These are phyloP conservation scores for Gossypium trilobum DNA, from an alignment of 441 rosid species.

Conservation along the genomic window DNA sequence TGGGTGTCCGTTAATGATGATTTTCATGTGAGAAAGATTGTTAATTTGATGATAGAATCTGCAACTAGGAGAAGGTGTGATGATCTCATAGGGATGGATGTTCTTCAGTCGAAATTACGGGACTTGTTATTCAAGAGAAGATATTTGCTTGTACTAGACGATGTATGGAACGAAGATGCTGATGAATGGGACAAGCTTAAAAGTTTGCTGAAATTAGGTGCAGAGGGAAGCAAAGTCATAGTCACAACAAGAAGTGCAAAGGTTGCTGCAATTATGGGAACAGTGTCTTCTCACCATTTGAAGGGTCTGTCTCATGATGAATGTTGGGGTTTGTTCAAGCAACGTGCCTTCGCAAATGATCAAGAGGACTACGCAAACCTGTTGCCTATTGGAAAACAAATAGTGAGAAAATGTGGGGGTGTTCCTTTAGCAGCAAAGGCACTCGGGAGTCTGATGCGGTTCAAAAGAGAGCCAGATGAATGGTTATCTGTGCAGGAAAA, in stretches of 20 bases:
- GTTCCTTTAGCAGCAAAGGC: background rate
- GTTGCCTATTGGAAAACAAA: constrained; percentile 4
- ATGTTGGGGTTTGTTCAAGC: constrained; percentile 3
- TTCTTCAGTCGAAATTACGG: background rate
- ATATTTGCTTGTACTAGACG: background rate
- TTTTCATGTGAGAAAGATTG: constrained; percentile 13
- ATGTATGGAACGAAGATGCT: constrained; percentile 4
- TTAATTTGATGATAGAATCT: constrained; percentile 13
- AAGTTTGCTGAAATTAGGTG: constrained; percentile 11
- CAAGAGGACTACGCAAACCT: background rate
- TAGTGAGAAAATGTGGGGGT: background rate
- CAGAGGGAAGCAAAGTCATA: constrained; percentile 5
- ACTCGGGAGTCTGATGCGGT: background rate
- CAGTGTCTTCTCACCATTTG: background rate
- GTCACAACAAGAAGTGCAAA: constrained; percentile 14
- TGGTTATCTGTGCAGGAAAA: background rate
- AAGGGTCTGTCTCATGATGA: background rate
- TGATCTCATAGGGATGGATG: constrained; percentile 16
- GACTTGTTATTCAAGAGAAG: background rate
- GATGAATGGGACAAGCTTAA: constrained; percentile 23
- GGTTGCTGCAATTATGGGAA: background rate
- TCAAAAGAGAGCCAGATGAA: background rate
- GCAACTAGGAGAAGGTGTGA: constrained; percentile 6
- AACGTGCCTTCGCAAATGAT: background rate
- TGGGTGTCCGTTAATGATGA: constrained; percentile 10